These are phyloP conservation scores for Cymbidium sinense DNA, from an alignment of 106 monocot species.

Conservation along the genomic window DNA sequence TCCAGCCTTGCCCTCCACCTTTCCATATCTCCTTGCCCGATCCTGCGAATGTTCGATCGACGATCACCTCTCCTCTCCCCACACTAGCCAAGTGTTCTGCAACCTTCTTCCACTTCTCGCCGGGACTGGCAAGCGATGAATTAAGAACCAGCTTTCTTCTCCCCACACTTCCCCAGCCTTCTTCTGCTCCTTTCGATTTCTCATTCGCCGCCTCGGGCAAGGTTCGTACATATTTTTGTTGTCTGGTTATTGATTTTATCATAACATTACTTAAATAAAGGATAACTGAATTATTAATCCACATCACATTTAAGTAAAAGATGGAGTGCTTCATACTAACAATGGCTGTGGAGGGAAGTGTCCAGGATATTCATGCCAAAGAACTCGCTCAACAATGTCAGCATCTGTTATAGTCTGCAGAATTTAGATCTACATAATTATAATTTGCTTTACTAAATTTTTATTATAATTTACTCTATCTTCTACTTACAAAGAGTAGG, in stretches of 20 bases:
- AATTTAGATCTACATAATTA: too few species aligned
- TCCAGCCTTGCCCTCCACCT: too few species aligned
- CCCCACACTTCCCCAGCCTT: not conserved
- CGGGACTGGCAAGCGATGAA: not conserved
- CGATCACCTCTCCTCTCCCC: not conserved
- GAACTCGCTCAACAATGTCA: constrained; percentile 1
- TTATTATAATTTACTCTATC: not conserved
- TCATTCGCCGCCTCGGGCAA: not conserved
- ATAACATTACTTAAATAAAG: not conserved
- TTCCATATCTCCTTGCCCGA: not conserved
- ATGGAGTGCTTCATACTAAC: not conserved
- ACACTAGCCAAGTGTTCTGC: not conserved
- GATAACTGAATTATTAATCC: not conserved
- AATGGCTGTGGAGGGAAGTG: not conserved
- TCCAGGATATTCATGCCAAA: constrained; percentile 4
- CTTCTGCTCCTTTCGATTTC: not conserved
- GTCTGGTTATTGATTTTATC: not conserved
- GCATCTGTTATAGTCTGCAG: not conserved
- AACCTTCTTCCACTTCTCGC: not conserved
- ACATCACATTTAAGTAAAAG: not conserved
- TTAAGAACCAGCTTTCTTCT: not conserved
- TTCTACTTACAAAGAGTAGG: too few species aligned
- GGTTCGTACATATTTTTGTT: not conserved
- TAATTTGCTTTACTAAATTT: not conserved
- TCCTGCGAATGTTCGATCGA: not conserved